phyloP scores from a whole-genome alignment of 129 eudicot genomes.

The Sambucus nigra region DNA sequence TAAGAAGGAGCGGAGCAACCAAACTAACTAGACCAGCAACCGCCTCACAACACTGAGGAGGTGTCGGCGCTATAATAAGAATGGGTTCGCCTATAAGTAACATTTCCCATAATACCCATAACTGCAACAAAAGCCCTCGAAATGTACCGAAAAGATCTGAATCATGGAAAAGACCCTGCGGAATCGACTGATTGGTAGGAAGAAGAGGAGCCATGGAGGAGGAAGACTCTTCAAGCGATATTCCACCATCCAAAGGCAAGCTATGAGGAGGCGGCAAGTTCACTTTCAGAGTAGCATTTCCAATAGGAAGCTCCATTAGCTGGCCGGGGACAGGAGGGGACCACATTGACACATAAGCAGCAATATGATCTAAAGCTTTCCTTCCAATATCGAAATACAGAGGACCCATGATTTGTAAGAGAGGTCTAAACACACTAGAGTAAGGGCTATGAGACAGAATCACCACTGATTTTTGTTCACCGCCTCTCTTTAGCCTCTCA shows the following conservation, averaged over 20 bases:
- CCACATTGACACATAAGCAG: slow-evolving; percentile 82
- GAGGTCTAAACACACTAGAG: slow-evolving; percentile 80
- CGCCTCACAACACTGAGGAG: slow-evolving; percentile 96
- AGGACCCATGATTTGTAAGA: slow-evolving; percentile 93
- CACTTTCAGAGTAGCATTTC: slow-evolving; percentile 81
- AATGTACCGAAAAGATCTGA: slow-evolving; percentile 81
- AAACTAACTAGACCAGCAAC: slow-evolving; percentile 86
- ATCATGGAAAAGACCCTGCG: slow-evolving; percentile 93
- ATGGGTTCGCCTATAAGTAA: slow-evolving; percentile 88
- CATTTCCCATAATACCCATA: slow-evolving; percentile 88
- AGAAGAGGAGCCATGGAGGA: slow-evolving; percentile 83
- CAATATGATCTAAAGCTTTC: slow-evolving; percentile 70
- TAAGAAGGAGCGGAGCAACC: slow-evolving; percentile 76
- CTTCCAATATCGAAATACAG: slow-evolving; percentile 79
- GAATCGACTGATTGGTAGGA: slow-evolving; percentile 82
- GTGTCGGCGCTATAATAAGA: slow-evolving; percentile 86
- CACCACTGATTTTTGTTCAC: slow-evolving; percentile 93
- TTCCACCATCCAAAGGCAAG: slow-evolving; percentile 56
- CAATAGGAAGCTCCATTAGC: slow-evolving; percentile 86
- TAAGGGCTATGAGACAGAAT: slow-evolving; percentile 77
- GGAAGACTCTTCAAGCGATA: slow-evolving; percentile 54
- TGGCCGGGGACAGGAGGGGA: slow-evolving; percentile 83
- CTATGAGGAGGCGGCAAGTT: slow-evolving; percentile 90
- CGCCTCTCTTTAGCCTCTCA: slow-evolving; percentile 90
- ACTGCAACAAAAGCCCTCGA: slow-evolving; percentile 71